Percentiles rank a stretch among this genome's conserved stretches.
These are phyloP conservation scores for Fusarium sp. DNA, from an alignment of 2,329 filamentous ascomycete genomes.

Conservation along the genomic window DNA sequence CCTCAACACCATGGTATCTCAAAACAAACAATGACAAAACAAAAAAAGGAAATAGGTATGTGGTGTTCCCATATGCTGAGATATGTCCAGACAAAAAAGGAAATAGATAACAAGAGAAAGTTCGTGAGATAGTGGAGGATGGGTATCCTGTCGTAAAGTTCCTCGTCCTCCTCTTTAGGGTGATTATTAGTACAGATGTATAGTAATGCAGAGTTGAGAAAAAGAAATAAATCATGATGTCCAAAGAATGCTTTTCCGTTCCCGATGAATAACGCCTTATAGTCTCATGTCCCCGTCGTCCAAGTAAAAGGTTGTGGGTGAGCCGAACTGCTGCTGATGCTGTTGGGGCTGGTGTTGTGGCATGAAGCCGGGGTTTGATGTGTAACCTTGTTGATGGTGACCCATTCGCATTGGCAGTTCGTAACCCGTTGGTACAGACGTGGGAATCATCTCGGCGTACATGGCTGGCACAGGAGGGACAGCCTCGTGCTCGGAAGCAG, in stretches of 20 bases:
- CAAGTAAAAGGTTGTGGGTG: slow-evolving; percentile 49
- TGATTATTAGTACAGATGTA: slow-evolving; percentile 47
- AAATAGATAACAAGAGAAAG: slow-evolving; percentile 30
- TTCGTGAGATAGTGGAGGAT: slow-evolving; percentile 45
- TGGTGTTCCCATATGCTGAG: slow-evolving; percentile 23
- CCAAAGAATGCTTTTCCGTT: slow-evolving; percentile 28
- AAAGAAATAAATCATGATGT: slow-evolving; percentile 36
- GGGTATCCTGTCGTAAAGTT: slow-evolving; percentile 46
- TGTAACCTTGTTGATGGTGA: slow-evolving; percentile 42
- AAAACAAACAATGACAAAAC: slow-evolving; percentile 41
- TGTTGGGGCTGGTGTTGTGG: slow-evolving; percentile 41
- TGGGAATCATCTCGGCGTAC: slow-evolving; percentile 49
- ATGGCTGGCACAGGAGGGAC: slow-evolving; percentile 49
- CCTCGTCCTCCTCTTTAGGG: slow-evolving; percentile 42
- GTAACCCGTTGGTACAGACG: slow-evolving; percentile 48
- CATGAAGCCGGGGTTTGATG: slow-evolving; percentile 46
- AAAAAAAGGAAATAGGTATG: slow-evolving; percentile 29
- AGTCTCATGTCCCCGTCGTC: slow-evolving; percentile 49
- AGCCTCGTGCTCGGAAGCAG: slow-evolving; percentile 46
- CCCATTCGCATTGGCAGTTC: slow-evolving; percentile 50
- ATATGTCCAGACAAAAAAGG: slow-evolving; percentile 23
- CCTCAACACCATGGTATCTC: slow-evolving; percentile 50
- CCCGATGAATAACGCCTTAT: slow-evolving; percentile 37
- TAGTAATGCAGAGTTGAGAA: slow-evolving; percentile 23
- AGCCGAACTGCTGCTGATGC: slow-evolving; percentile 48